Base-by-base conservation (phyloP, 805 yeast genomes). In the Cyberlindnera meyerae region DNA sequence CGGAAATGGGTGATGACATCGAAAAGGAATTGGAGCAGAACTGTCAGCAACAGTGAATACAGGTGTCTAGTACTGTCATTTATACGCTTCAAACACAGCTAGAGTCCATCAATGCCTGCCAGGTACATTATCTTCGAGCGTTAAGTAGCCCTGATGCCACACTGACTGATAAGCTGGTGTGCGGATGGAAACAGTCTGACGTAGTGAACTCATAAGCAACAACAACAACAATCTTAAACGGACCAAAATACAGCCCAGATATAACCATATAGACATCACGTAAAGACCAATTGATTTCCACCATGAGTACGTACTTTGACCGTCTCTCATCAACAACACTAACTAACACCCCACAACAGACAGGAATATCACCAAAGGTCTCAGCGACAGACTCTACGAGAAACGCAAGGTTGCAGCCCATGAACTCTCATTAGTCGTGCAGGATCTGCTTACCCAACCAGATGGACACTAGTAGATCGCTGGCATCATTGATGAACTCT, bases 321-420 rank as follows among this genome's bases (percentile, higher is more conserved):
- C n/a, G n/a, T n/a, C n/a, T n/a, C n/a, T n/a, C n/a, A n/a, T n/a
- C n/a, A n/a, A n/a, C n/a, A n/a, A n/a, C 14, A 28, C 12, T 11
- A 18, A 18, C 24, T 15, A 25, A 11, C 24, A 21, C 12, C 38
- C 27, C 22, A 24, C 34, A 30, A 9, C 47, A 75, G 90, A 82
- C 41, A 79, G 75, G 51, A 70, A 76, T 18, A 72, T 82, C 29
- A 72, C 72, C 35, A 75, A 79, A 50, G 88, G 89, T 6, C 67
- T 83, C 27, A 70, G 74, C 43, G 93, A 83, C 55, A 70, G 88
- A 31, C 69, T 83, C 16, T 83, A 83, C 55, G 94, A 83, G 47
- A 81, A 79, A 57, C 70, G 94, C 30, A 82, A 83, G 55, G 70
- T 79, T 0, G 86, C 90, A 0, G 93, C 94, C 1, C 66, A 76